These are phyloP conservation scores for Lachnellula willkommii DNA, from an alignment of 2,329 filamentous ascomycete genomes.

Conservation along the genomic window DNA sequence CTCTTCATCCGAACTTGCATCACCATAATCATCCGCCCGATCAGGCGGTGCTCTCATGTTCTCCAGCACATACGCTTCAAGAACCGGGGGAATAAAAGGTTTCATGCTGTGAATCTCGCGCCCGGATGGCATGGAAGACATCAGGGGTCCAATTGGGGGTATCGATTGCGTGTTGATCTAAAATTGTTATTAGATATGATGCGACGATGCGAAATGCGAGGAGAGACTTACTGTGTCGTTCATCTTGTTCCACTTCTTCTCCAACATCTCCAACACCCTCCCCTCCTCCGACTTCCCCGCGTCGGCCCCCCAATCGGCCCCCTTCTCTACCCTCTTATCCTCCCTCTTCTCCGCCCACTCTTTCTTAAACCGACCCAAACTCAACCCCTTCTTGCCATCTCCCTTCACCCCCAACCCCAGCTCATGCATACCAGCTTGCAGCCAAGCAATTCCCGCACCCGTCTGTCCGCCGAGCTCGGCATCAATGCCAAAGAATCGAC, in stretches of 20 bases:
- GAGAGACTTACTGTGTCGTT: slow-evolving; percentile 73
- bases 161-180: slow-evolving; percentile 77
- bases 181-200: slow-evolving; percentile 3
- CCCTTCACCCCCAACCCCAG: slow-evolving; percentile 55
- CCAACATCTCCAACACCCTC: slow-evolving; percentile 78
- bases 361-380: slow-evolving; percentile 62
- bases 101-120: slow-evolving; percentile 75
- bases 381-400: slow-evolving; percentile 44
- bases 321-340: slow-evolving; percentile 72
- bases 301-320: slow-evolving; percentile 70
- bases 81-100: slow-evolving; percentile 57
- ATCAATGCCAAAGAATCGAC: slow-evolving; percentile 85
- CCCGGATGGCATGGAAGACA: slow-evolving; percentile 79
- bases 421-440: slow-evolving; percentile 70
- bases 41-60: slow-evolving; percentile 52
- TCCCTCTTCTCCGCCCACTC: slow-evolving; percentile 73
- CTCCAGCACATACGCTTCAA: slow-evolving; percentile 62
- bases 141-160: slow-evolving; percentile 63
- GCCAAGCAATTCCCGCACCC: slow-evolving; percentile 82
- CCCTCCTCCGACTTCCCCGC: slow-evolving; percentile 80
- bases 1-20: slow-evolving; percentile 40
- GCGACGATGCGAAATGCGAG: background rate
- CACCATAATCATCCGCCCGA: slow-evolving; percentile 37
- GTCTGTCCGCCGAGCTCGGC: slow-evolving; percentile 77
- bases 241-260: slow-evolving; percentile 83